Evolutionary conservation across 495 filamentous ascomycete species (phyloP), one percentile per base, ranked within the genome.

Genomic region (Xylaria bambusicola): DNA sequence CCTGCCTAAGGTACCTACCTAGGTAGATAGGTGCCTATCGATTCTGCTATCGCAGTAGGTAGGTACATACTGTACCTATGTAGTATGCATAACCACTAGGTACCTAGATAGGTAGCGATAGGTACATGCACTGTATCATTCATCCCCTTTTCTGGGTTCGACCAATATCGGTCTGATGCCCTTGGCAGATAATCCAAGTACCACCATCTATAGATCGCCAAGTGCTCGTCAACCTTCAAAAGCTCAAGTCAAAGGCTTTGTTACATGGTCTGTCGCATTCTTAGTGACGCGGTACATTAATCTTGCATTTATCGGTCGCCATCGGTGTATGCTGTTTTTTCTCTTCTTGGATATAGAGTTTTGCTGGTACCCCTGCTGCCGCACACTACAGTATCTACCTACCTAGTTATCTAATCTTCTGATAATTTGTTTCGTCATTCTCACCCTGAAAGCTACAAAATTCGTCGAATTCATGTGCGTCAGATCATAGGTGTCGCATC

Each of bases 401-500:
- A 18, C 17, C 17, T 27, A 4, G 12, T 26, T 7, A 20, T 20
- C 15, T 58, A 29, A 13, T 26, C 27, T 45, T 6, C 27, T 33
- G 12, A 13, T 46, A 45, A 27, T 46, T 45, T 24, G 20, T 51
- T 52, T 20, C 42, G 47, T n/a, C 29, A 1, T 12, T 15, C 17
- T 12, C 33, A 18, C 49, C 31, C 26, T 27, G 17, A 7, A 17
- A 24, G 20, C 44, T 10, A 18, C 41, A n/a, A n/a, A n/a, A n/a
- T 47, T 62, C 52, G 51, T 48, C 44, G 55, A 56, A 60, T 67
- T 64, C 56, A 66, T 70, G 70, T 62, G 49, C 50, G 56, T 48
- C 52, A 56, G 51, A 53, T 62, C 48, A 53, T 64, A 62, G 15
- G 55, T 64, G 61, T 12, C 63, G 38, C 27, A 27, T 38, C 35